Percentiles rank a stretch among this genome's conserved stretches.
phyloP scores from a whole-genome alignment of 805 yeast genomes.

The Kodamaea lidongshanica region DNA sequence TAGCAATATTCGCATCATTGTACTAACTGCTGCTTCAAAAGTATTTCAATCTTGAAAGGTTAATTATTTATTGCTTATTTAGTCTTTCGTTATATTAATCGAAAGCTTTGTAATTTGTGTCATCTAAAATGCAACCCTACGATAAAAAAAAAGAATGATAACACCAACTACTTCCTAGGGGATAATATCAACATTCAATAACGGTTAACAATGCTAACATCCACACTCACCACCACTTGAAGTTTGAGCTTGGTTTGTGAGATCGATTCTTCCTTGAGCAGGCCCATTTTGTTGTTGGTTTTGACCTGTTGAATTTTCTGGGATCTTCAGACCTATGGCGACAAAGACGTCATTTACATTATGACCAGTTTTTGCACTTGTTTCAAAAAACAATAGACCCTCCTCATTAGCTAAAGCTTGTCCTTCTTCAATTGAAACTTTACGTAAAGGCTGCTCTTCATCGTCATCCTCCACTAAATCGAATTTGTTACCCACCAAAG shows the following conservation, averaged over 20 bases:
- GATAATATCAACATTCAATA: too few species aligned
- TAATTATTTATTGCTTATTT: too few species aligned
- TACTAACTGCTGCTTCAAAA: too few species aligned
- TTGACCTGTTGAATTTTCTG: slow-evolving; percentile 29
- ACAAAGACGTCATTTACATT: slow-evolving; percentile 89
- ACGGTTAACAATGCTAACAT: too few species aligned
- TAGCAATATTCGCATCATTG: too few species aligned
- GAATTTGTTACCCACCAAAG: slow-evolving; percentile 87
- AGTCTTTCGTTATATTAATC: too few species aligned
- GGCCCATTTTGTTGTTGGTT: slow-evolving; percentile 10
- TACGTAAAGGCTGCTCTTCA: slow-evolving; percentile 48
- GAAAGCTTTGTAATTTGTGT: too few species aligned
- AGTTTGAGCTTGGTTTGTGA: slow-evolving; percentile 13
- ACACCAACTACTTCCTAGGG: too few species aligned
- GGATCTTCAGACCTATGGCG: slow-evolving; percentile 84
- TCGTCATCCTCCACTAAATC: slow-evolving; percentile 62
- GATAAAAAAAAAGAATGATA: too few species aligned
- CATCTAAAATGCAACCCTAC: too few species aligned
- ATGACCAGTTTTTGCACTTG: slow-evolving; percentile 85
- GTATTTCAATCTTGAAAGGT: too few species aligned
- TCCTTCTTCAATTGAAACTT: slow-evolving; percentile 84
- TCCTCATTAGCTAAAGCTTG: slow-evolving; percentile 84
- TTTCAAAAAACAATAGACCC: slow-evolving; percentile 83
- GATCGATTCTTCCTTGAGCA: slow-evolving; percentile 30
- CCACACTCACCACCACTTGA: slow-evolving; percentile 15